Evolutionary conservation across 129 eudicot genomes (phyloP).

Genomic region (Flaveria sonorensis): DNA sequence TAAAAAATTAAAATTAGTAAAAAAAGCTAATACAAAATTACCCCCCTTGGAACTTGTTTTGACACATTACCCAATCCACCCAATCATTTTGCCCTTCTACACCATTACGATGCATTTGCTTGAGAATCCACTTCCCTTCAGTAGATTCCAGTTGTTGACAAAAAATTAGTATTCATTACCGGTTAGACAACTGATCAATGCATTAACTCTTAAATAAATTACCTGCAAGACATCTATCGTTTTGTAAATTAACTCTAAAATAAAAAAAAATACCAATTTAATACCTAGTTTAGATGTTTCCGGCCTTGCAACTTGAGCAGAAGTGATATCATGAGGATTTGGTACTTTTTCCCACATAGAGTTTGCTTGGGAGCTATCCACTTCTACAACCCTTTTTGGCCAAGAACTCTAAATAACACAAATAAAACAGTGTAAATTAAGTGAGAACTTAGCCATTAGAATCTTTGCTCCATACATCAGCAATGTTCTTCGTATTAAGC

Average conservation of each 20-base stretch:
- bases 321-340: constrained; percentile 56
- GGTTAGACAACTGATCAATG: not conserved
- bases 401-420: constrained; percentile 68
- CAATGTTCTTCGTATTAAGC: not conserved
- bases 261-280: not conserved
- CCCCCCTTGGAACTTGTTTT: not conserved
- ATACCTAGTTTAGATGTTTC: constrained; percentile 45
- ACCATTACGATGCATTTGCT: not conserved
- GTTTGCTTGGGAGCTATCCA: constrained; percentile 54
- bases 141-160: not conserved
- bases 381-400: constrained; percentile 75
- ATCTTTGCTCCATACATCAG: constrained; percentile 2
- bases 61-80: not conserved
- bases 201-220: not conserved
- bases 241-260: not conserved
- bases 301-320: constrained; percentile 50
- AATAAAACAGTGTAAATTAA: constrained; percentile 2
- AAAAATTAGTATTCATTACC: not conserved
- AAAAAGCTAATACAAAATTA: not conserved
- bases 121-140: not conserved
- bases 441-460: constrained; percentile 1
- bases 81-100: not conserved
- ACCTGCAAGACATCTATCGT: not conserved
- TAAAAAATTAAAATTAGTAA: not conserved
- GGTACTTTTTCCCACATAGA: constrained; percentile 49